A percentile compares a stretch with the other conserved stretches of the same genome.
phyloP scores from a whole-genome alignment of 805 yeast species.

The Candida schatavii region DNA sequence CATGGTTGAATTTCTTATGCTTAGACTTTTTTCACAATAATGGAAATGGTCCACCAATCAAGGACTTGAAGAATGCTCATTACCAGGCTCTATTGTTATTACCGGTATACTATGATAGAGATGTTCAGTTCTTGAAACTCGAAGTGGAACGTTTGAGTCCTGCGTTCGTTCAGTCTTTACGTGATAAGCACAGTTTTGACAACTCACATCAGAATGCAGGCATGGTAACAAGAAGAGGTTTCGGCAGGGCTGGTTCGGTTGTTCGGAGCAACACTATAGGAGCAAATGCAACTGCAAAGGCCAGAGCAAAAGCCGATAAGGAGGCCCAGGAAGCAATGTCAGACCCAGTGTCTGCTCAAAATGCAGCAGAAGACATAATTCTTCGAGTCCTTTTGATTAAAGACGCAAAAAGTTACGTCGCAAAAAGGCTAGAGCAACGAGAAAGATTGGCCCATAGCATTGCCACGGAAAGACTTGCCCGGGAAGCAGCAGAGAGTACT shows the following conservation, averaged over 20 bases:
- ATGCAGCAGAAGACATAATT: constrained; percentile 61
- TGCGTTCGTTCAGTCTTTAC: constrained; percentile 46
- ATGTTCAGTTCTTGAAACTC: constrained; percentile 41
- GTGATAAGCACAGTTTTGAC: constrained; percentile 47
- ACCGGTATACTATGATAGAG: constrained; percentile 62
- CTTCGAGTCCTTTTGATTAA: constrained; percentile 68
- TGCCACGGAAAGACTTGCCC: constrained; percentile 50
- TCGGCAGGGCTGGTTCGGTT: constrained; percentile 45
- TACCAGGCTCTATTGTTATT: constrained; percentile 64
- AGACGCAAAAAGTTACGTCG: constrained; percentile 59
- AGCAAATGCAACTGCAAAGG: constrained; percentile 66
- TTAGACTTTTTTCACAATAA: constrained; percentile 74
- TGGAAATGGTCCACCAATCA: constrained; percentile 77
- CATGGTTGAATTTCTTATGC: constrained; percentile 67
- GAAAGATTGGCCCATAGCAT: constrained; percentile 55
- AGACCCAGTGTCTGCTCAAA: constrained; percentile 41
- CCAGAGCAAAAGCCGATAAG: constrained; percentile 46
- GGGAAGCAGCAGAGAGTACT: constrained; percentile 45
- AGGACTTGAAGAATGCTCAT: constrained; percentile 55
- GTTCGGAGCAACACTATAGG: constrained; percentile 64
- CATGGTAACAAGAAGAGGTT: constrained; percentile 5
- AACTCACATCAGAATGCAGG: neutral
- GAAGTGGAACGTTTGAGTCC: constrained; percentile 63
- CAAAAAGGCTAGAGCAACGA: constrained; percentile 57
- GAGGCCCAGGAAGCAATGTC: constrained; percentile 43